Percentiles rank a stretch among this genome's conserved stretches.
phyloP scores from a whole-genome alignment of 805 yeast species.

The Zygosaccharomyces rouxii region DNA sequence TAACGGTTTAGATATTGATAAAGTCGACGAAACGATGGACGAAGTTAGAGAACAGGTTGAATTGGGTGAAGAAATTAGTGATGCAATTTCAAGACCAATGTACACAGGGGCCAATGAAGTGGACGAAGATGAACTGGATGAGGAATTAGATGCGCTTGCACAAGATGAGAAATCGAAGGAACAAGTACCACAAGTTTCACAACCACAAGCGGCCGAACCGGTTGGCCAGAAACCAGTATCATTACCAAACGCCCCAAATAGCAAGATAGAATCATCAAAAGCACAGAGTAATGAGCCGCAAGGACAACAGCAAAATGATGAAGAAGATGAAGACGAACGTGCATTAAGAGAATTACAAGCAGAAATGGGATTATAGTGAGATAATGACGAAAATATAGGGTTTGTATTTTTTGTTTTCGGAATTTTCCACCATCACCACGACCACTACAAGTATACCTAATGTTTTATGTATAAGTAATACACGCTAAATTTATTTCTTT shows the following conservation, averaged over 20 bases:
- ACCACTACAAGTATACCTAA: constrained; percentile 3
- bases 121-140: constrained; percentile 92
- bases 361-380: constrained; percentile 67
- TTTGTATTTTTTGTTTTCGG: constrained; percentile 4
- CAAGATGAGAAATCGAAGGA: constrained; percentile 70
- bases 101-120: constrained; percentile 57
- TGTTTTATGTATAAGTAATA: constrained; percentile 9
- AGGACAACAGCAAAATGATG: constrained; percentile 38
- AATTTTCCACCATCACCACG: constrained; percentile 2
- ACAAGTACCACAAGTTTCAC: constrained; percentile 9
- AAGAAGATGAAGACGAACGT: constrained; percentile 77
- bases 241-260: constrained; percentile 47
- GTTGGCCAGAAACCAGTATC: constrained; percentile 23
- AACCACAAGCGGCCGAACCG: constrained; percentile 4
- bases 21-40: constrained; percentile 97
- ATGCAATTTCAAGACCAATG: constrained; percentile 91
- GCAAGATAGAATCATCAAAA: constrained; percentile 26
- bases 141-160: constrained; percentile 83
- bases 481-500: background rate
- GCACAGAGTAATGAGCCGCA: constrained; percentile 32
- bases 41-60: constrained; percentile 96
- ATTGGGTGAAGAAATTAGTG: constrained; percentile 89
- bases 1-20: constrained; percentile 90
- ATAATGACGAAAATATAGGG: constrained; percentile 10
- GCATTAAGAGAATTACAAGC: constrained; percentile 78